A percentile compares a stretch with the other conserved stretches of the same genome.
phyloP scores from a whole-genome alignment of 352 stramenopile species.

The Saprolegnia parasitica region DNA sequence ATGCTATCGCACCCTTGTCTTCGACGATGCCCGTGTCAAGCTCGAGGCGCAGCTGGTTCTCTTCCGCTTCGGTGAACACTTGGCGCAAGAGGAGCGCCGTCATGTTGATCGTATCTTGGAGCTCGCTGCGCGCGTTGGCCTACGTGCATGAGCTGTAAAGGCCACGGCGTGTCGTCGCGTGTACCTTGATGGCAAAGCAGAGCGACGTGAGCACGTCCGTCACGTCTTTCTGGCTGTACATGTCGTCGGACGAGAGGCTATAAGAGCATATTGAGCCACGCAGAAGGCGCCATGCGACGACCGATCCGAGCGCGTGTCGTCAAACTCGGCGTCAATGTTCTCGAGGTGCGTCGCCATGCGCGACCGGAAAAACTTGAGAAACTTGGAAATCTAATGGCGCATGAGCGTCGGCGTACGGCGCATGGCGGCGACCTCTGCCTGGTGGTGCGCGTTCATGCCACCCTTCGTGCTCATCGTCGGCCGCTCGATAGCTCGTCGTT shows the following conservation, averaged over 20 bases:
- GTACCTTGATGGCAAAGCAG: slow-evolving; percentile 73
- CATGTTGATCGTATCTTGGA: slow-evolving; percentile 84
- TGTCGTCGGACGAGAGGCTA: slow-evolving; percentile 67
- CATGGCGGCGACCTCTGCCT: slow-evolving; percentile 11
- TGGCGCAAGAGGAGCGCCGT: slow-evolving; percentile 77
- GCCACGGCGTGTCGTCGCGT: slow-evolving; percentile 1
- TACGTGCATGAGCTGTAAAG: too few relatives aligned
- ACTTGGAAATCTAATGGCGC: slow-evolving; percentile 51
- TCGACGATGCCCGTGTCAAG: slow-evolving; percentile 74
- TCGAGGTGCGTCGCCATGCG: slow-evolving; percentile 67
- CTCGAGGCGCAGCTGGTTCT: slow-evolving; percentile 58
- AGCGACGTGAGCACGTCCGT: slow-evolving; percentile 68
- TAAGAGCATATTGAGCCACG: background rate
- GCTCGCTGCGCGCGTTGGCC: slow-evolving; percentile 67
- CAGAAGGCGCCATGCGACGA: background rate
- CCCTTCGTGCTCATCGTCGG: slow-evolving; percentile 20
- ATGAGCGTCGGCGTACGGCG: background rate
- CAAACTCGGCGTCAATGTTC: slow-evolving; percentile 80
- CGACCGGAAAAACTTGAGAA: slow-evolving; percentile 84
- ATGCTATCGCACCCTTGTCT: slow-evolving; percentile 34
- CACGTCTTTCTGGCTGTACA: slow-evolving; percentile 82
- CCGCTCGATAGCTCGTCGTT: too few relatives aligned
- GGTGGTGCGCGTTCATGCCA: slow-evolving; percentile 26
- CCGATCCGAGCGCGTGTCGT: slow-evolving; percentile 75
- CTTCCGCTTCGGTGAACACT: slow-evolving; percentile 68